Conservation (phyloP, 2,329 filamentous ascomycete genomes). For the Trichoderma sp. region DNA sequence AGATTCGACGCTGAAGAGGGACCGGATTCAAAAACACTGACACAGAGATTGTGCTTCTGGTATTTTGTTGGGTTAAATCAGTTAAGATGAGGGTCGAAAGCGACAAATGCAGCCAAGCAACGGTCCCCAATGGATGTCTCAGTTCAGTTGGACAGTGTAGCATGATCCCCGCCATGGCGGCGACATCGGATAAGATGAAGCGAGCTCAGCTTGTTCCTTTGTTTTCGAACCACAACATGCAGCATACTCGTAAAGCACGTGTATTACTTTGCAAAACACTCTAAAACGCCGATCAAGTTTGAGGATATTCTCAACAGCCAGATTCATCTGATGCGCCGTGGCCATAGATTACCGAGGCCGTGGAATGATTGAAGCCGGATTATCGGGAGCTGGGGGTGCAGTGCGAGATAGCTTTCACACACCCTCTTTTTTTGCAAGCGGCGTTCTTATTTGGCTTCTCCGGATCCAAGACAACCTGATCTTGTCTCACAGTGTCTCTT, state of each 20-base stretch:
- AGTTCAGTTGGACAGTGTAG: not conserved
- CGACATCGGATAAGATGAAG: constrained; percentile 3
- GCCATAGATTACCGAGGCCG: not conserved
- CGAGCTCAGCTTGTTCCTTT: not conserved
- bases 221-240: not conserved
- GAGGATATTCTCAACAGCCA: not conserved
- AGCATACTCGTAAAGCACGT: not conserved
- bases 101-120: not conserved
- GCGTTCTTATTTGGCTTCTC: not conserved
- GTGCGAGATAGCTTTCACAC: not conserved
- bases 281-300: not conserved
- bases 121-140: not conserved
- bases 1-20: not conserved
- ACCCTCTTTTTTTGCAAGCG: not conserved
- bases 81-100: not conserved
- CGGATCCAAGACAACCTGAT: not conserved
- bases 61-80: not conserved
- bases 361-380: not conserved
- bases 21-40: not conserved
- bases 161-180: not conserved
- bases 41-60: not conserved
- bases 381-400: not conserved
- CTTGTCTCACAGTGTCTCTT: constrained; percentile 5
- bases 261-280: not conserved
- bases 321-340: not conserved